Evolutionary conservation across 768 basidiomycete species (phyloP).

Genomic region (Podaxis sp.): DNA sequence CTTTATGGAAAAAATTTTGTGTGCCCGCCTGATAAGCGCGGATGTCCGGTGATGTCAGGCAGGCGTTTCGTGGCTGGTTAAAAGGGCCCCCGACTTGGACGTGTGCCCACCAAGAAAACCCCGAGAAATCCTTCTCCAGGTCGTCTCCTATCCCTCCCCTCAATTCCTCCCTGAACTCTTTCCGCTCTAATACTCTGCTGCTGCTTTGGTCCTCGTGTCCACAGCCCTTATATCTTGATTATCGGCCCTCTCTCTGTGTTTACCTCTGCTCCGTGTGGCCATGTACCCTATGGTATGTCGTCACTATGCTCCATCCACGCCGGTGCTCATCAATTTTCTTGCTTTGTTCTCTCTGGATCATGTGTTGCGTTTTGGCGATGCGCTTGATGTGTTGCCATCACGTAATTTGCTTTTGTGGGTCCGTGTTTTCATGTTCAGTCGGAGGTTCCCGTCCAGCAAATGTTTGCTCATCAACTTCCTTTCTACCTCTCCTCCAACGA

Average conservation of each 20-base stretch:
- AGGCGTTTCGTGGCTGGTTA: neutral
- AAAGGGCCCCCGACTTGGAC: neutral
- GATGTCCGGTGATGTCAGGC: neutral
- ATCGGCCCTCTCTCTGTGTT: neutral
- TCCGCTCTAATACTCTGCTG: neutral
- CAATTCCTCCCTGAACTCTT: neutral
- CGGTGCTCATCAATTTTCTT: neutral
- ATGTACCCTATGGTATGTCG: constrained; percentile 3
- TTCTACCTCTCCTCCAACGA: neutral
- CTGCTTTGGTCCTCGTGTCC: neutral
- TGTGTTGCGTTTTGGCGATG: neutral
- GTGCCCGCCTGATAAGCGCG: neutral
- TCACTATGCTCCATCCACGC: neutral
- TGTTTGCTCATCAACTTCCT: constrained; percentile 4
- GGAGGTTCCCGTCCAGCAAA: constrained; percentile 9
- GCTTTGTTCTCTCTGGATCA: constrained; percentile 6
- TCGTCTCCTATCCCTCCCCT: neutral
- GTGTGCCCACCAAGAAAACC: neutral
- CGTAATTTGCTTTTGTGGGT: constrained; percentile 13
- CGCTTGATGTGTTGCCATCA: neutral
- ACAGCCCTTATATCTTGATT: neutral
- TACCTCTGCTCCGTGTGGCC: neutral
- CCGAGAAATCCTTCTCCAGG: neutral
- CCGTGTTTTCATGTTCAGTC: constrained; percentile 10
- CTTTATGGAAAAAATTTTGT: constrained; percentile 10